Conservation (phyloP, 306 rosid genomes). For the Vigna unguiculata region DNA sequence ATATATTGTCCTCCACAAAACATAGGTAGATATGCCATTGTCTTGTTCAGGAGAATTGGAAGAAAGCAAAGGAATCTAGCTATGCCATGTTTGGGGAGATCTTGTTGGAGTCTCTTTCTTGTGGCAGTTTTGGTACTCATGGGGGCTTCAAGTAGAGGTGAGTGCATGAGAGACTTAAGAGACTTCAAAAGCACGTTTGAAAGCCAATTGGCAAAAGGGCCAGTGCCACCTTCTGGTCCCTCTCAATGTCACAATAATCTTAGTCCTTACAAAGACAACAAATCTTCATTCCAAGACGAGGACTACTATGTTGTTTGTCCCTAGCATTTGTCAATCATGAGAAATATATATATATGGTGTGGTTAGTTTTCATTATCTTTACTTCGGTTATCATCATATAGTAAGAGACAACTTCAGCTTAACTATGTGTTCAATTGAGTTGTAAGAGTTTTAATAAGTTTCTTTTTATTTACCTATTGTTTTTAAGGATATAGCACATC, state of each 20-base stretch:
- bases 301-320: slow-evolving; percentile 59
- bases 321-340: not conserved
- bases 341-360: no score
- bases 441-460: no score
- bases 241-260: slow-evolving; percentile 70
- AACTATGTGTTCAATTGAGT: no score
- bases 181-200: slow-evolving; percentile 48
- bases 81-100: slow-evolving; percentile 48
- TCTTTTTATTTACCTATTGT: no score
- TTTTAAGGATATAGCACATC: no score
- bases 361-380: no score
- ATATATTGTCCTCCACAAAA: slow-evolving; percentile 5
- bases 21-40: not conserved
- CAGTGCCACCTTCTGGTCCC: slow-evolving; percentile 82
- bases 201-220: slow-evolving; percentile 64
- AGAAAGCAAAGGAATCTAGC: not conserved
- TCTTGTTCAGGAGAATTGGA: slow-evolving; percentile 17
- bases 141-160: slow-evolving; percentile 48
- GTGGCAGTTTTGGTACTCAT: slow-evolving; percentile 26
- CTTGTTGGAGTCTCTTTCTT: slow-evolving; percentile 39
- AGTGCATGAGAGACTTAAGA: slow-evolving; percentile 55
- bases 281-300: slow-evolving; percentile 36
- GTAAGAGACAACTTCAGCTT: no score
- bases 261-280: slow-evolving; percentile 46
- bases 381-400: no score